phyloP scores from a whole-genome alignment of 2,329 filamentous ascomycete species.

The Metarhizium anisopliae region DNA sequence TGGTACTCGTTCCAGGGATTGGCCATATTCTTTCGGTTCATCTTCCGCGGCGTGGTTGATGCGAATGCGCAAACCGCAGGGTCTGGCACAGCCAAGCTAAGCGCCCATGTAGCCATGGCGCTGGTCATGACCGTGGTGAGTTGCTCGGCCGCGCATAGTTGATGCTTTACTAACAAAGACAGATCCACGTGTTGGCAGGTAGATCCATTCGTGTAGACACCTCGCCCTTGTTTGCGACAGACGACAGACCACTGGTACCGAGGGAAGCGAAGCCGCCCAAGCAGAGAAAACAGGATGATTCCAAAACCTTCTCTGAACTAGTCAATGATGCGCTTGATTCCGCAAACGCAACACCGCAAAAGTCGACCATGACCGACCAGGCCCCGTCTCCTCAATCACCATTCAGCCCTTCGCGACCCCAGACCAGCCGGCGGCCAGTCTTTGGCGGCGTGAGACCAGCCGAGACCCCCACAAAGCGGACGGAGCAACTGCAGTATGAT shows the following conservation, averaged over 20 bases:
- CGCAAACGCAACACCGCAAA: slow-evolving; percentile 7
- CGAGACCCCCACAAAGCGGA: slow-evolving; percentile 7
- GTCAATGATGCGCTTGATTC: slow-evolving; percentile 25
- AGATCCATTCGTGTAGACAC: slow-evolving; percentile 46
- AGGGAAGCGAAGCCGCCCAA: slow-evolving; percentile 15
- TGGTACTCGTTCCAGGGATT: slow-evolving; percentile 60
- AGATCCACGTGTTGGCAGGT: slow-evolving; percentile 37
- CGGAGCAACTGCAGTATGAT: slow-evolving; percentile 24
- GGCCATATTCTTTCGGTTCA: slow-evolving; percentile 45
- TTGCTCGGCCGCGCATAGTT: background rate
- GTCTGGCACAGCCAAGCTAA: slow-evolving; percentile 32
- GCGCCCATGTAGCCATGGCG: slow-evolving; percentile 47
- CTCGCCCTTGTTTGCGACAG: slow-evolving; percentile 39
- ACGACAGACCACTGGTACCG: slow-evolving; percentile 15
- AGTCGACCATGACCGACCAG: slow-evolving; percentile 10
- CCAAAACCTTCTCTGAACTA: slow-evolving; percentile 34
- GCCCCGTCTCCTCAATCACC: slow-evolving; percentile 9
- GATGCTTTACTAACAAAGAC: slow-evolving; percentile 12
- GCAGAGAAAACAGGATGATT: slow-evolving; percentile 20
- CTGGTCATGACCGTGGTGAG: slow-evolving; percentile 45
- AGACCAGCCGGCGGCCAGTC: slow-evolving; percentile 5
- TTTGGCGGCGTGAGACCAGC: slow-evolving; percentile 9
- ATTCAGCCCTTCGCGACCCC: background rate
- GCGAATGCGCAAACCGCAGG: slow-evolving; percentile 29
- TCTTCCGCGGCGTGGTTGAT: slow-evolving; percentile 34